Percentiles rank a stretch among this genome's conserved stretches.
phyloP scores from a whole-genome alignment of 176 grass and related monocot species.

The Oryza longistaminata region DNA sequence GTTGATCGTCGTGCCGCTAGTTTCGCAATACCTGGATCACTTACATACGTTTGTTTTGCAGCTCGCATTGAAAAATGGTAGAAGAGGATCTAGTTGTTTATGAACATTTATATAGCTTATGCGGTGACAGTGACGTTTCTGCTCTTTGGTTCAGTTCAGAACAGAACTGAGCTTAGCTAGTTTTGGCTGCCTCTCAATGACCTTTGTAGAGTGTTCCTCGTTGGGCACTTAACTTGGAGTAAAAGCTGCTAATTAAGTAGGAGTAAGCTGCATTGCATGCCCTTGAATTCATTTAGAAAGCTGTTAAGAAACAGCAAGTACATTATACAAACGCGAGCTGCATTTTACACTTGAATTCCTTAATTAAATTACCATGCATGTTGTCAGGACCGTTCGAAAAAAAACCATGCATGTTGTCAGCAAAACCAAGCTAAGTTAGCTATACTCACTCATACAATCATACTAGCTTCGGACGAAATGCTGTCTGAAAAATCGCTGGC shows the following conservation, averaged over 20 bases:
- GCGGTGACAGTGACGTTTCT: not conserved
- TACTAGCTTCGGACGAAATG: not conserved
- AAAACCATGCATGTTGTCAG: not conserved
- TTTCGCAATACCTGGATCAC: not conserved
- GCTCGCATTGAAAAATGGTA: not conserved
- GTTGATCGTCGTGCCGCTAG: not conserved
- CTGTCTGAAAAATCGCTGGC: not conserved
- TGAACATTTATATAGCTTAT: not conserved
- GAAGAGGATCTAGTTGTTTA: not conserved
- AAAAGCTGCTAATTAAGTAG: too few species aligned
- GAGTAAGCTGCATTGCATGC: too few species aligned
- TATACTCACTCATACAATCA: too few species aligned
- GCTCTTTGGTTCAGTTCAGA: not conserved
- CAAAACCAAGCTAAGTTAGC: not conserved
- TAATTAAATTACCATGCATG: not conserved
- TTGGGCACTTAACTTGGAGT: too few species aligned
- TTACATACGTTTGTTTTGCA: not conserved
- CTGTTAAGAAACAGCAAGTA: too few species aligned
- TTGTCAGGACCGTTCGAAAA: too few species aligned
- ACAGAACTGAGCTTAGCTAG: not conserved
- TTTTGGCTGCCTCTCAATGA: not conserved
- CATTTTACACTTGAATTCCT: not conserved
- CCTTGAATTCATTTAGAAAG: too few species aligned
- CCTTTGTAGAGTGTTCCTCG: too few species aligned
- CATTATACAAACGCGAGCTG: not conserved